A percentile compares a stretch with the other conserved stretches of the same genome.
Conservation (phyloP, 352 stramenopile species). For the Phytophthora kernoviae region DNA sequence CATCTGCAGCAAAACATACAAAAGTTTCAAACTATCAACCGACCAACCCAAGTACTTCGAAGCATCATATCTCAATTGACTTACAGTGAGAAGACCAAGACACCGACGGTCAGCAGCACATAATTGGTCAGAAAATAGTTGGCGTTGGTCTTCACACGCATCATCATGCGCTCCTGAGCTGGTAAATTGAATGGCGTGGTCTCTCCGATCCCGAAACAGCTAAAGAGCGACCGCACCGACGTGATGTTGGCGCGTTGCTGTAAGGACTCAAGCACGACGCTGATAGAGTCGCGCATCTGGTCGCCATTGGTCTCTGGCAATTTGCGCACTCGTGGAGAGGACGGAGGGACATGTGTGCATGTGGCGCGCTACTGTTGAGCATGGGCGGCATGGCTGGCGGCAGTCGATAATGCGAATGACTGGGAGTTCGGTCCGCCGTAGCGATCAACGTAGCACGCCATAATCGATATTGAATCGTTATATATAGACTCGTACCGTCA, state of each 20-base stretch:
- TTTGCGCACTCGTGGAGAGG: conserved; percentile 22
- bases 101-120: conserved; percentile 51
- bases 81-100: conserved; percentile 73
- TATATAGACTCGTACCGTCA: too few species aligned
- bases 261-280: conserved; percentile 42
- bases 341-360: conserved; percentile 23
- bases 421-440: conserved; percentile 13
- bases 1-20: conserved; percentile 33
- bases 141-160: conserved; percentile 70
- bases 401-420: neutral
- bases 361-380: conserved; percentile 29
- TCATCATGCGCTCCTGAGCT: conserved; percentile 45
- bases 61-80: conserved; percentile 9
- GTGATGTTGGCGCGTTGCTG: conserved; percentile 48
- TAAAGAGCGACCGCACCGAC: conserved; percentile 65
- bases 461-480: too few species aligned
- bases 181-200: conserved; percentile 63
- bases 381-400: conserved; percentile 25
- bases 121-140: conserved; percentile 84
- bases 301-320: neutral
- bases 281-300: conserved; percentile 23
- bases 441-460: neutral
- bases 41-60: too few species aligned
- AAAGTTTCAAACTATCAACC: neutral
- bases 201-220: conserved; percentile 69